These are phyloP conservation scores for Lentinula lateritia DNA, from an alignment of 768 basidiomycete genomes.

Conservation along the genomic window DNA sequence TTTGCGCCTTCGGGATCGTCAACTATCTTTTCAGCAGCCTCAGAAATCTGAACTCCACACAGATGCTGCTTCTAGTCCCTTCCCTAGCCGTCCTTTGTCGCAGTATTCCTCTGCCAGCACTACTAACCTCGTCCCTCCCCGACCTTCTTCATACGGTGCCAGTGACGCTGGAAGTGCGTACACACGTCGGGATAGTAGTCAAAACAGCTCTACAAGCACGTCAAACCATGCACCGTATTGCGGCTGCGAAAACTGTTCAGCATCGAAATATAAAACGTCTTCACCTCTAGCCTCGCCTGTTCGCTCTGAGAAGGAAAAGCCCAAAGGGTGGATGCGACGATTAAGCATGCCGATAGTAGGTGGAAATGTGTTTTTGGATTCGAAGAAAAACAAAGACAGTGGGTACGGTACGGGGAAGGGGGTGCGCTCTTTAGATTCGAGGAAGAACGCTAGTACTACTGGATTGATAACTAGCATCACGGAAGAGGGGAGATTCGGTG, in stretches of 20 bases:
- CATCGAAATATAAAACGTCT: conserved; percentile 43
- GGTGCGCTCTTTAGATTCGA: conserved; percentile 38
- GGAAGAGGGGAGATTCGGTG: conserved; percentile 44
- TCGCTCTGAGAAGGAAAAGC: conserved; percentile 36
- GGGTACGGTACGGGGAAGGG: conserved; percentile 19
- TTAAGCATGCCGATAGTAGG: conserved; percentile 72
- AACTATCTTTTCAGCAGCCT: conserved; percentile 29
- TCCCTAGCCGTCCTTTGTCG: conserved; percentile 9
- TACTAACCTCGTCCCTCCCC: conserved; percentile 34
- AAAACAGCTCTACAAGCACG: conserved; percentile 13
- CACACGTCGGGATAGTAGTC: background rate
- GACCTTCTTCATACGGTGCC: conserved; percentile 5
- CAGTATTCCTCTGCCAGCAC: conserved; percentile 33
- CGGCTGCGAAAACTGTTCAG: conserved; percentile 61
- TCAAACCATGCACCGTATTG: conserved; percentile 57
- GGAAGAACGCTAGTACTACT: conserved; percentile 44
- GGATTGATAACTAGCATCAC: conserved; percentile 30
- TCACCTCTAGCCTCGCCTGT: conserved; percentile 13
- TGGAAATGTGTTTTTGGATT: conserved; percentile 54
- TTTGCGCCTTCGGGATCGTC: conserved; percentile 20
- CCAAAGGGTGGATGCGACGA: conserved; percentile 71
- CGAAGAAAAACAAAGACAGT: conserved; percentile 35
- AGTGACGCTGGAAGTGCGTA: background rate
- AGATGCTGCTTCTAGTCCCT: conserved; percentile 7
- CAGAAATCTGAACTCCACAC: background rate